phyloP scores from a whole-genome alignment of 2,329 filamentous ascomycete species.

The Didymellaceae sp. region DNA sequence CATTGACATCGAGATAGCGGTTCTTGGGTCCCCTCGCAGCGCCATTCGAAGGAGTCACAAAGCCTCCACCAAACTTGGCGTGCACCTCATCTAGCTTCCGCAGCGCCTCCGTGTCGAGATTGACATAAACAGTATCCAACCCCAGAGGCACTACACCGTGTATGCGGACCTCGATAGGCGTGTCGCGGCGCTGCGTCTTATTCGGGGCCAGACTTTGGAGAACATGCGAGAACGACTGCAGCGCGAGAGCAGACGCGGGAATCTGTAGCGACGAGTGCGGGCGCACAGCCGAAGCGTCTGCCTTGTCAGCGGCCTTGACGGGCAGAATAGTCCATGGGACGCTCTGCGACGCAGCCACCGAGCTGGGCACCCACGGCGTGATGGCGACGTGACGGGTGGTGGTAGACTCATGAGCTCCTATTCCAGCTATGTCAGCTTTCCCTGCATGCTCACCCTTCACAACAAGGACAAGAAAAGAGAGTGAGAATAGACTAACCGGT shows the following conservation, averaged over 20 bases:
- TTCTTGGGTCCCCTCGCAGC: slow-evolving; percentile 39
- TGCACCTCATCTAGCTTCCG: slow-evolving; percentile 83
- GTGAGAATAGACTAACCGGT: slow-evolving; percentile 24
- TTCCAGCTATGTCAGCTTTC: background rate
- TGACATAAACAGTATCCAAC: slow-evolving; percentile 86
- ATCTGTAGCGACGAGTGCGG: slow-evolving; percentile 81
- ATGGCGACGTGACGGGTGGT: slow-evolving; percentile 69
- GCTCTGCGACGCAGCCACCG: slow-evolving; percentile 59
- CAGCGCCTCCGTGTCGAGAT: slow-evolving; percentile 79
- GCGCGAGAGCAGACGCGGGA: slow-evolving; percentile 71
- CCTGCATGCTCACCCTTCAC: background rate
- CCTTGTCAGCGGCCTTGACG: slow-evolving; percentile 58
- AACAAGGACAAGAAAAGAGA: background rate
- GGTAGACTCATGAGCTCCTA: background rate
- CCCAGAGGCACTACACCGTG: slow-evolving; percentile 80
- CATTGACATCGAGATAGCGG: slow-evolving; percentile 47
- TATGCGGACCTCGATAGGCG: slow-evolving; percentile 82
- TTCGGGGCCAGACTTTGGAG: slow-evolving; percentile 78
- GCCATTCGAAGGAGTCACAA: slow-evolving; percentile 48
- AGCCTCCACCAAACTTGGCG: slow-evolving; percentile 76
- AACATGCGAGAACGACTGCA: slow-evolving; percentile 79
- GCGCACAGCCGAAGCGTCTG: slow-evolving; percentile 44
- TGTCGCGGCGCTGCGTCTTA: slow-evolving; percentile 74
- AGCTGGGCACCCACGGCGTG: slow-evolving; percentile 72
- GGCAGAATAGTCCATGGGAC: slow-evolving; percentile 86